phyloP scores from a whole-genome alignment of 202 grass and related monocot genomes.

The Panicum virgatum region DNA sequence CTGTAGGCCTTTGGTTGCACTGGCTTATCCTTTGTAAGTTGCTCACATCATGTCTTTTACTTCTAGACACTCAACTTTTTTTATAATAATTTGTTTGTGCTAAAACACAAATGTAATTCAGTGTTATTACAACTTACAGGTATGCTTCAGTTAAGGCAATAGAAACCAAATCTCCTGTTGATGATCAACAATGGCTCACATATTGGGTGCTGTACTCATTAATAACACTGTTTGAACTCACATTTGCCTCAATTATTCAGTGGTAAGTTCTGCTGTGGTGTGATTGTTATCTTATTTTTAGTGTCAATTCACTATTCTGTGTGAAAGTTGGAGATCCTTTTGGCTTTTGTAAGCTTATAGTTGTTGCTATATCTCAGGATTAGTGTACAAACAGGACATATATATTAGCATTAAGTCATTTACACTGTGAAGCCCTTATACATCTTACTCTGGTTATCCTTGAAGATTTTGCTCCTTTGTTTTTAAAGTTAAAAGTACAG shows the following conservation, averaged over 20 bases:
- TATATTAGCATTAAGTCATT: background rate
- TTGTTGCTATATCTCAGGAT: background rate
- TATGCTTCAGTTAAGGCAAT: constrained; percentile 74
- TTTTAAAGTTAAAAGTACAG: no score
- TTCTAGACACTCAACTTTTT: background rate
- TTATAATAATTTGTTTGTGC: background rate
- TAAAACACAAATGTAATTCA: constrained; percentile 11
- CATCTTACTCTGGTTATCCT: background rate
- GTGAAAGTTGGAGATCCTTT: background rate
- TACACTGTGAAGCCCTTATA: background rate
- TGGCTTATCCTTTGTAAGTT: constrained; percentile 82
- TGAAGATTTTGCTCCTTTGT: constrained; percentile 1
- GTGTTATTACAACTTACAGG: constrained; percentile 32
- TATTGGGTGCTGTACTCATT: constrained; percentile 82
- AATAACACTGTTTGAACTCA: constrained; percentile 70
- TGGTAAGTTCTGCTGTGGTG: constrained; percentile 49
- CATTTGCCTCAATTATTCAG: constrained; percentile 61
- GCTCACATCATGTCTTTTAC: background rate
- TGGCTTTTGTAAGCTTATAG: background rate
- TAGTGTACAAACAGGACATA: background rate
- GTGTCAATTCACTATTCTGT: background rate
- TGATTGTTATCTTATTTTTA: background rate
- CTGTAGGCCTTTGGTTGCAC: constrained; percentile 62
- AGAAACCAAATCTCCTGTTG: constrained; percentile 65
- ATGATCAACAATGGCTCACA: constrained; percentile 85